Conservation (phyloP, 768 basidiomycete genomes). For the Trametes sanguinea region DNA sequence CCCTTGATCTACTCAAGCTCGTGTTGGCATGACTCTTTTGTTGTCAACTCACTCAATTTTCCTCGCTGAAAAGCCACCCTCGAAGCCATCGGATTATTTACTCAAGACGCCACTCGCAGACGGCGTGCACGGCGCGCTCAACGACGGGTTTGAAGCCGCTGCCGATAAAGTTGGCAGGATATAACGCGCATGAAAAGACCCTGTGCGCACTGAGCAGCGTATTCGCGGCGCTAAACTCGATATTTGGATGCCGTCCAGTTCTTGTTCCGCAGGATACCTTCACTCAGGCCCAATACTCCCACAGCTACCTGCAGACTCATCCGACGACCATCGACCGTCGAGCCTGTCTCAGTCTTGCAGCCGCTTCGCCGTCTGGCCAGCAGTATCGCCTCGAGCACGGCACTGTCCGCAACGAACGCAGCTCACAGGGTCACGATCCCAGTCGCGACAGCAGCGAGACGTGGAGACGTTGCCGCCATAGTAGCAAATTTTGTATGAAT, state of each 20-base stretch:
- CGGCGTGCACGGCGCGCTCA: conserved; percentile 19
- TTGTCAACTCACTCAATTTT: no score
- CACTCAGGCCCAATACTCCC: no score
- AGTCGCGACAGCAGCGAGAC: conserved; percentile 22
- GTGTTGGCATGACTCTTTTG: no score
- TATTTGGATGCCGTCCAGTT: conserved; percentile 2
- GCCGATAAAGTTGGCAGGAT: conserved; percentile 28
- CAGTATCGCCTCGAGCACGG: conserved; percentile 12
- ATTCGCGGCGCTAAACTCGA: conserved; percentile 13
- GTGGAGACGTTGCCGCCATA: no score
- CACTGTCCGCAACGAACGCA: conserved; percentile 18
- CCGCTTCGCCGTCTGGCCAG: conserved; percentile 19
- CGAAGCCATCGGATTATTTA: no score
- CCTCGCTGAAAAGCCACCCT: no score
- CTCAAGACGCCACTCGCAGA: not conserved
- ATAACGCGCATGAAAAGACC: conserved; percentile 20
- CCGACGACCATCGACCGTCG: conserved; percentile 13
- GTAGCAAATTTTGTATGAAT: no score
- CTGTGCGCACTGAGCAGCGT: conserved; percentile 13
- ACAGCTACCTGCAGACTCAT: conserved; percentile 19
- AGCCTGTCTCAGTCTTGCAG: conserved; percentile 15
- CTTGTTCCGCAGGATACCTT: not conserved
- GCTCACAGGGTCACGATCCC: conserved; percentile 18
- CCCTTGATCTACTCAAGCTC: no score
- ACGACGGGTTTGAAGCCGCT: conserved; percentile 15